Evolutionary conservation across 2,329 filamentous ascomycete genomes (phyloP).

Genomic region (Colletotrichum sp.): DNA sequence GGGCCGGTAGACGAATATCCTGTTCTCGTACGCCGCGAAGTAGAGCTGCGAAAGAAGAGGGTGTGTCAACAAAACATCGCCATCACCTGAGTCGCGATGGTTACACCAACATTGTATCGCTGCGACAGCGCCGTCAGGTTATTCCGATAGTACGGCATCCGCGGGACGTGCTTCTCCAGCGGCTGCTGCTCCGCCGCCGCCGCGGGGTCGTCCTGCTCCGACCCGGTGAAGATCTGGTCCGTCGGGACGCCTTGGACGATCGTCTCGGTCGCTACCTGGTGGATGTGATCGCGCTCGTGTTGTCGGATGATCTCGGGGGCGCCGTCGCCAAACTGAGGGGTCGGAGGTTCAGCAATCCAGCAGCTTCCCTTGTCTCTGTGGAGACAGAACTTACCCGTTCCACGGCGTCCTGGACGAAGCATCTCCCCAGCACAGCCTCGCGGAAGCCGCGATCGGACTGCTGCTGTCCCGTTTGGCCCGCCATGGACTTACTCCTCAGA

Average conservation of each 20-base stretch:
- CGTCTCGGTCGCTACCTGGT: slow-evolving; percentile 17
- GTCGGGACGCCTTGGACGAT: slow-evolving; percentile 12
- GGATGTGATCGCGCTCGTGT: slow-evolving; percentile 35
- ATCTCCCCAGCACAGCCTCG: slow-evolving; percentile 37
- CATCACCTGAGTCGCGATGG: neutral
- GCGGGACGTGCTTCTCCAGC: slow-evolving; percentile 23
- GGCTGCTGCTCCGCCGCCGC: neutral
- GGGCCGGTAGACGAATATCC: slow-evolving; percentile 63
- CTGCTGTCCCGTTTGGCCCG: neutral
- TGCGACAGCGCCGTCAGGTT: slow-evolving; percentile 66
- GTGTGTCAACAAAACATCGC: neutral
- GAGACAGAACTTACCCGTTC: slow-evolving; percentile 36
- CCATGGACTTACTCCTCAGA: slow-evolving; percentile 21
- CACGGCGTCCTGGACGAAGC: slow-evolving; percentile 39
- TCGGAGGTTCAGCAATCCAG: neutral
- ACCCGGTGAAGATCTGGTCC: slow-evolving; percentile 9
- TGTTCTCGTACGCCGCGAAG: slow-evolving; percentile 62
- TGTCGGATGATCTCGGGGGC: slow-evolving; percentile 37
- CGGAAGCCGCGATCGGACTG: slow-evolving; percentile 20
- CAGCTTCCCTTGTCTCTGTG: neutral
- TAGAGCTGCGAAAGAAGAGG: slow-evolving; percentile 51
- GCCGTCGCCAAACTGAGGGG: slow-evolving; percentile 39
- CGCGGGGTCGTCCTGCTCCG: neutral
- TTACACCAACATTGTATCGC: slow-evolving; percentile 52
- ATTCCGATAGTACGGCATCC: slow-evolving; percentile 47